A percentile compares a stretch with the other conserved stretches of the same genome.
Conservation (phyloP, 2,329 filamentous ascomycete species). For the Daldinia sp. region DNA sequence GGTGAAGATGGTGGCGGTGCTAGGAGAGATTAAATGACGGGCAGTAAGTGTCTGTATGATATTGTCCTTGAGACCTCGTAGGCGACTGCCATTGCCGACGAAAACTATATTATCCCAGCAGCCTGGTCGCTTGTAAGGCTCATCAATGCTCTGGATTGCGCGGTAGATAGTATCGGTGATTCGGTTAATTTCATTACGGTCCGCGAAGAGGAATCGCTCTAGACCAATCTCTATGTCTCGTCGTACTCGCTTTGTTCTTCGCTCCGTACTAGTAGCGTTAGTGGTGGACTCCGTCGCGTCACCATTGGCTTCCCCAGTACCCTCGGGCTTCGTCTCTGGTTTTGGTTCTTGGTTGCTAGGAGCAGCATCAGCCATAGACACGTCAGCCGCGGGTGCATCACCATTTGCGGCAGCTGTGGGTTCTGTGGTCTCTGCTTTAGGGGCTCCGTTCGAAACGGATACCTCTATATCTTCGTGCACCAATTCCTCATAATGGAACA, state of each 20-base stretch:
- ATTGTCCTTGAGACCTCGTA: slow-evolving; percentile 87
- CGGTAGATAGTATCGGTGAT: slow-evolving; percentile 88
- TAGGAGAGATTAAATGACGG: slow-evolving; percentile 91
- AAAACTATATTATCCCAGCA: slow-evolving; percentile 95
- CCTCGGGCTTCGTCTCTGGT: slow-evolving; percentile 40
- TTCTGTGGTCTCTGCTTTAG: slow-evolving; percentile 24
- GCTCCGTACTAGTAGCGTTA: slow-evolving; percentile 50
- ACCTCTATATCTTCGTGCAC: slow-evolving; percentile 65
- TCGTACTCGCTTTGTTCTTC: slow-evolving; percentile 68
- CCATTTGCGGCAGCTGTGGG: slow-evolving; percentile 32
- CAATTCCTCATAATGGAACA: slow-evolving; percentile 80
- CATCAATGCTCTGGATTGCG: slow-evolving; percentile 83
- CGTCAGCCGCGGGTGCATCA: slow-evolving; percentile 40
- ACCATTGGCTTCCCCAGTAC: slow-evolving; percentile 35
- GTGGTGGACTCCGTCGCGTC: slow-evolving; percentile 50
- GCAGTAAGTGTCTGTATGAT: slow-evolving; percentile 82
- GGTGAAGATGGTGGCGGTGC: slow-evolving; percentile 94
- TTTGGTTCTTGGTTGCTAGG: slow-evolving; percentile 41
- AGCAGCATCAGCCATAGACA: slow-evolving; percentile 38
- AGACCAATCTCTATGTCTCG: slow-evolving; percentile 80
- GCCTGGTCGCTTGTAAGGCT: slow-evolving; percentile 83
- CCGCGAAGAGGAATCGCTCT: slow-evolving; percentile 78
- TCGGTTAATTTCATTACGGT: slow-evolving; percentile 80
- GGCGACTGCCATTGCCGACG: slow-evolving; percentile 84
- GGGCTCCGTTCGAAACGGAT: slow-evolving; percentile 49